phyloP scores from a whole-genome alignment of 2,329 filamentous ascomycete species.

The Phaeosphaeria sp. region DNA sequence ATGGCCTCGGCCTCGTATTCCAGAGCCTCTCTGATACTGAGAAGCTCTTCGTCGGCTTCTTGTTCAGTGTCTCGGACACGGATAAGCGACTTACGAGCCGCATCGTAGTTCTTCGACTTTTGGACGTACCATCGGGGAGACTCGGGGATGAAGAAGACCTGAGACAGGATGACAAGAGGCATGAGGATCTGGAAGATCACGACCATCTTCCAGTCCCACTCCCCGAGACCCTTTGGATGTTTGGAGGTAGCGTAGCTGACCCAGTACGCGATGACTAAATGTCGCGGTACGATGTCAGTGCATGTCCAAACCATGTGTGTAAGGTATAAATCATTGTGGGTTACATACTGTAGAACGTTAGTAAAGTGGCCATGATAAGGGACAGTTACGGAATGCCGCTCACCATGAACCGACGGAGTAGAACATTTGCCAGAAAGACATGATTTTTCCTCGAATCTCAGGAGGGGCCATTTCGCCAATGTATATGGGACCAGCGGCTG shows the following conservation, averaged over 20 bases:
- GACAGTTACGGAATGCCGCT: no score
- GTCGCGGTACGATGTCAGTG: no score
- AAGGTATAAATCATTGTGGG: no score
- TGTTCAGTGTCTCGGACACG: conserved; percentile 68
- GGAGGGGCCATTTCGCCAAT: conserved; percentile 72
- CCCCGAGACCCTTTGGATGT: conserved; percentile 62
- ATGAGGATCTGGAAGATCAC: conserved; percentile 76
- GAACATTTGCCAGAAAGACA: conserved; percentile 74
- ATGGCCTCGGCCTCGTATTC: conserved; percentile 76
- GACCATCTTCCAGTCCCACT: conserved; percentile 78
- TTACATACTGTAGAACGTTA: no score
- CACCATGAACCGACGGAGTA: conserved; percentile 69
- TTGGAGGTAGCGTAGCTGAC: conserved; percentile 69
- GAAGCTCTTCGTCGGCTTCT: conserved; percentile 71
- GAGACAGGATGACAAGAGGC: conserved; percentile 65
- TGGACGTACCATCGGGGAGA: conserved; percentile 73
- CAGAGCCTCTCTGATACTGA: conserved; percentile 70
- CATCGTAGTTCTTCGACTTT: conserved; percentile 64
- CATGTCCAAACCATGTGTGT: no score
- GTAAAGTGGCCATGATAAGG: no score
- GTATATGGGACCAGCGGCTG: conserved; percentile 72
- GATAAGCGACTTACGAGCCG: conserved; percentile 64
- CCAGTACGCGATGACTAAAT: conserved; percentile 68
- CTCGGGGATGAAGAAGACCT: conserved; percentile 69
- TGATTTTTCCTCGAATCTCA: conserved; percentile 70